Conservation (phyloP, 2,329 filamentous ascomycete genomes). For the Pseudocercospora cruenta region DNA sequence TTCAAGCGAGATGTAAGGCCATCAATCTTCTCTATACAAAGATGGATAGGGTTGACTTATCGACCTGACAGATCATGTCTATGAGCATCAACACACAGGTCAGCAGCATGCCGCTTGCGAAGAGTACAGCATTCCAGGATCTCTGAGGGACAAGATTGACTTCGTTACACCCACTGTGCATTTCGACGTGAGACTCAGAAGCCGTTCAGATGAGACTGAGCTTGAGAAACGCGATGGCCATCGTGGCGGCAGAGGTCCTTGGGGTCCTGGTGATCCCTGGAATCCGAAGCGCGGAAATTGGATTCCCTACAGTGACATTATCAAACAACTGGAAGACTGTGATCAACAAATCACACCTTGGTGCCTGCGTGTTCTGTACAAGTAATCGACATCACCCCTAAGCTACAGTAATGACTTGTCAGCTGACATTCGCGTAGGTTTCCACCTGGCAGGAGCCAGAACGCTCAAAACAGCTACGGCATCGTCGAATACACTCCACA, state of each 20-base stretch:
- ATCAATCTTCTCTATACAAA: background rate
- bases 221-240: slow-evolving; percentile 25
- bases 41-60: background rate
- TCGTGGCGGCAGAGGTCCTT: background rate
- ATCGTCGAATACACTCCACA: slow-evolving; percentile 59
- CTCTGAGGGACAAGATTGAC: slow-evolving; percentile 56
- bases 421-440: slow-evolving; percentile 27
- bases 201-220: background rate
- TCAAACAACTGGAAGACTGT: slow-evolving; percentile 48
- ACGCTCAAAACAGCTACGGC: slow-evolving; percentile 54
- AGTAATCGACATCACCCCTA: too few relatives aligned
- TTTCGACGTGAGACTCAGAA: slow-evolving; percentile 36
- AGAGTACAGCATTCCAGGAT: slow-evolving; percentile 53
- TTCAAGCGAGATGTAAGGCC: slow-evolving; percentile 52
- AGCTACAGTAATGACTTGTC: too few relatives aligned
- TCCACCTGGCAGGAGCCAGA: slow-evolving; percentile 41
- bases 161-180: slow-evolving; percentile 63
- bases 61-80: slow-evolving; percentile 50
- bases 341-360: slow-evolving; percentile 60
- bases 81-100: slow-evolving; percentile 60
- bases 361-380: slow-evolving; percentile 49
- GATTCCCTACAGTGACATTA: slow-evolving; percentile 28
- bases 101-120: slow-evolving; percentile 45
- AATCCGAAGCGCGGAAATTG: background rate
- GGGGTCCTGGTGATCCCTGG: background rate